Evolutionary conservation across 176 grass and related monocot species (phyloP), one percentile per base, ranked within the genome.

Genomic region (Ananas comosus): DNA sequence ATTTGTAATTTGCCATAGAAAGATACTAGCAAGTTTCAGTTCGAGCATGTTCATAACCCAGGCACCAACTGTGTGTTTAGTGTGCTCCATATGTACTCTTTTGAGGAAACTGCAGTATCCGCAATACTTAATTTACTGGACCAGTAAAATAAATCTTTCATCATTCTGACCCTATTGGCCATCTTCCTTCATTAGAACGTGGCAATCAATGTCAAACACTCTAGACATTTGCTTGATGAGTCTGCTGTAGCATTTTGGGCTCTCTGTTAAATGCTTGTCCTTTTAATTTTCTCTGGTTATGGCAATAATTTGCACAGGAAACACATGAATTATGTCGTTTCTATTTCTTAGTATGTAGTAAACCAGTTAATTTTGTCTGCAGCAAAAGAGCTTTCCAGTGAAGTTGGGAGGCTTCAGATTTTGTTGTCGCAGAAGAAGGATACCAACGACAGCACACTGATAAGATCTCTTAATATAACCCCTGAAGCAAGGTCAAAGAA

Each of bases 321-420:
- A 8, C 13, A 47, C 50, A 54, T 22, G 5, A 11, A 14, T 11
- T 70, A 66, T 74, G 58, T 11, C 12, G 14, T 51, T 50, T 59
- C 51, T 18, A 54, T 56, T 64, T 71, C 52, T n/a, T 64, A 57
- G 25, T 64, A 19, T 42, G 33, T 42, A 42, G 4, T 7, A 42
- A 42, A 42, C 33, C 33, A 42, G 33, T 42, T 42, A 61, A 22
- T 18, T 61, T 19, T 61, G 17, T n/a, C 21, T 83, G 68, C 78
- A 96, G 88, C 65, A 64, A 80, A 78, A 64, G 81, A 87, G 27
- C 72, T 91, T 51, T 70, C 90, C 65, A 69, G 51, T 70, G 85
- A 96, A 78, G 78, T 78, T 75, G 42, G 23, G 16, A 84, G 49
- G 51, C 91, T 91, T 75, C 67, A 88, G 52, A 21, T 74, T 47